Percentiles rank a stretch among this genome's conserved stretches.
Conservation (phyloP, 75 land plant genomes). For the Isoetes taiwanensis region DNA sequence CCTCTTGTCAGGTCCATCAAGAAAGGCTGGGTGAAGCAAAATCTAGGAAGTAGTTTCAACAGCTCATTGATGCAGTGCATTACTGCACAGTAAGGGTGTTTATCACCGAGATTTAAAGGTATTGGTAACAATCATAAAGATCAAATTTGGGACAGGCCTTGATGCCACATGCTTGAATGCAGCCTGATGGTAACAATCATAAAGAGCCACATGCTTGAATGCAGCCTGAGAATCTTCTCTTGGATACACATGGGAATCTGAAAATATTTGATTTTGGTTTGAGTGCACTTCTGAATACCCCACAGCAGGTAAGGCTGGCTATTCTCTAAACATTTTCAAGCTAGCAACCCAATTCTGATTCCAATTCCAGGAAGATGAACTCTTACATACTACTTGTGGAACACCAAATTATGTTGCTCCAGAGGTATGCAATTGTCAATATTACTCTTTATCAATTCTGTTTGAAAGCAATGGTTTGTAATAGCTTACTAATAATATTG, state of each 20-base stretch:
- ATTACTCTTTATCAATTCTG: no score
- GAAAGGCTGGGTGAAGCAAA: background rate
- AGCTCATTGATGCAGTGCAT: background rate
- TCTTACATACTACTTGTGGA: constrained; percentile 82
- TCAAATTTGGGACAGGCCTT: no score
- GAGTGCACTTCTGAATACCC: constrained; percentile 65
- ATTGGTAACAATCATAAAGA: no score
- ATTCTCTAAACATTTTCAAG: no score
- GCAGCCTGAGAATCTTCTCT: constrained; percentile 76
- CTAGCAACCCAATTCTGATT: no score
- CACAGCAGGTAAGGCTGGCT: constrained; percentile 38
- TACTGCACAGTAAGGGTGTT: constrained; percentile 3
- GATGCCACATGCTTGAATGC: no score
- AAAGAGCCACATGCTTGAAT: background rate
- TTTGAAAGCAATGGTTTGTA: no score
- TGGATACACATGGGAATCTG: constrained; percentile 49
- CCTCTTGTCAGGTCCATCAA: constrained; percentile 9
- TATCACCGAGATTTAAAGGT: constrained; percentile 1
- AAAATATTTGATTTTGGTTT: constrained; percentile 80
- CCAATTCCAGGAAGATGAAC: constrained; percentile 67
- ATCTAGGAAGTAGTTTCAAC: constrained; percentile 2
- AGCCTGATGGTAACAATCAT: background rate
- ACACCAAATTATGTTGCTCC: constrained; percentile 85
- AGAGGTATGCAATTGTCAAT: no score
- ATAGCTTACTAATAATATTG: no score